Evolutionary conservation across 2,329 filamentous ascomycete genomes (phyloP), one percentile per base, ranked within the genome.

Genomic region (Sphaceloma murrayae): DNA sequence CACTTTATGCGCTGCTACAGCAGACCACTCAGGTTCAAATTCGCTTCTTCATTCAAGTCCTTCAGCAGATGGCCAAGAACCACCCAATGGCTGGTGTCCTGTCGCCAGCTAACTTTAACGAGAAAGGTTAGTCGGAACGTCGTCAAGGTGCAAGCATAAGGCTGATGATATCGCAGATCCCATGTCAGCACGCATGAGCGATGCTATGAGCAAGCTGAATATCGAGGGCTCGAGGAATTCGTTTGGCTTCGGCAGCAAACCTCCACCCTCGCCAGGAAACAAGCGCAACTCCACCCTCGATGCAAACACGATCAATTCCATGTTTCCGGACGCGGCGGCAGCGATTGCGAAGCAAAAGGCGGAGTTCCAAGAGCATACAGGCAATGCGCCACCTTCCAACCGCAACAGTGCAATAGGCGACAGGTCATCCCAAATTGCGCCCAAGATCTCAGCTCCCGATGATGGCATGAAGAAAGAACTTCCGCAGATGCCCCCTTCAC

Each of bases 11-110:
- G 49, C 72, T 98, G 55, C 73, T 98, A 48, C 91, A 98, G 69
- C 91, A 98, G 72, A 96, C 91, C 4, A 98, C 91, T 3, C 91
- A 96, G 67, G 89, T 98, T 49, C 91, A 98, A 68, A 94, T 96
- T 60, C 81, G 91, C 45, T 98, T 98, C 73, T 98, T 98, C 67
- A 96, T 96, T 54, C 89, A 96, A 66, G 87, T 98, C 34, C 72
- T 98, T 55, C 88, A 96, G 69, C 91, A 98, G 64, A 98, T 96
- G 91, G 88, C 88, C 52, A 94, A 95, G 69, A 94, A 81, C 58
- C 88, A 96, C 63, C 91, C 91, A 19, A 93, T 96, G 85, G 94
- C 89, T 26, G 85, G 89, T 43, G 82, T 98, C 27, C 67, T 98
- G 43, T 96, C 91, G 19, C 91, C 91, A 21, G 83, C 91, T 45